Percentiles rank a stretch among this genome's conserved stretches.
These are phyloP conservation scores for Sungouiozyma intestinalis DNA, from an alignment of 805 yeast genomes.

Conservation along the genomic window DNA sequence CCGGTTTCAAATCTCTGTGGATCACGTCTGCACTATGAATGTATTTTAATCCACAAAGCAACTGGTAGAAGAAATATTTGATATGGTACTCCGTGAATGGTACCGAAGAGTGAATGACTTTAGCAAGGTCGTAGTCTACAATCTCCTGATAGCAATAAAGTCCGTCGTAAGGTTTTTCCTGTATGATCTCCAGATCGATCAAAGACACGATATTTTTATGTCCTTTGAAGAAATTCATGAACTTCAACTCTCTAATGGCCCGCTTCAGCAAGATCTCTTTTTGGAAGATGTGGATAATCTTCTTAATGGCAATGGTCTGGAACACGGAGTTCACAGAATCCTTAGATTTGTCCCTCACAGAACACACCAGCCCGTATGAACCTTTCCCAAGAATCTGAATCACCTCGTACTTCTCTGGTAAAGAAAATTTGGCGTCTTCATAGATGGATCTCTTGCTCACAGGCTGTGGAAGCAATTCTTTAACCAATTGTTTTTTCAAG, in stretches of 20 bases:
- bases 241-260: slow-evolving; percentile 72
- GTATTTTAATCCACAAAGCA: slow-evolving; percentile 76
- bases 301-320: slow-evolving; percentile 60
- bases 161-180: slow-evolving; percentile 65
- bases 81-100: slow-evolving; percentile 81
- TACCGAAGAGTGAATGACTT: slow-evolving; percentile 66
- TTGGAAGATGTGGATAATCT: slow-evolving; percentile 59
- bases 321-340: slow-evolving; percentile 9
- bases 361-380: slow-evolving; percentile 77
- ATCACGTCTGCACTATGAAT: slow-evolving; percentile 88
- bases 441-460: slow-evolving; percentile 26
- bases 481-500: neutral
- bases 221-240: slow-evolving; percentile 76
- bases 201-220: slow-evolving; percentile 72
- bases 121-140: slow-evolving; percentile 69
- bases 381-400: slow-evolving; percentile 64
- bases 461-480: neutral
- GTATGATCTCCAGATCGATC: slow-evolving; percentile 63
- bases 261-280: slow-evolving; percentile 61
- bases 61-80: slow-evolving; percentile 65
- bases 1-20: slow-evolving; percentile 89
- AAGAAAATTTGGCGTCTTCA: slow-evolving; percentile 48
- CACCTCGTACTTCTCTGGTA: slow-evolving; percentile 52
- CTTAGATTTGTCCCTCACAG: slow-evolving; percentile 38
- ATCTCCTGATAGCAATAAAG: slow-evolving; percentile 82